Evolutionary conservation across 345 rosid genomes (phyloP).

Genomic region (Lenwebbia sp.): DNA sequence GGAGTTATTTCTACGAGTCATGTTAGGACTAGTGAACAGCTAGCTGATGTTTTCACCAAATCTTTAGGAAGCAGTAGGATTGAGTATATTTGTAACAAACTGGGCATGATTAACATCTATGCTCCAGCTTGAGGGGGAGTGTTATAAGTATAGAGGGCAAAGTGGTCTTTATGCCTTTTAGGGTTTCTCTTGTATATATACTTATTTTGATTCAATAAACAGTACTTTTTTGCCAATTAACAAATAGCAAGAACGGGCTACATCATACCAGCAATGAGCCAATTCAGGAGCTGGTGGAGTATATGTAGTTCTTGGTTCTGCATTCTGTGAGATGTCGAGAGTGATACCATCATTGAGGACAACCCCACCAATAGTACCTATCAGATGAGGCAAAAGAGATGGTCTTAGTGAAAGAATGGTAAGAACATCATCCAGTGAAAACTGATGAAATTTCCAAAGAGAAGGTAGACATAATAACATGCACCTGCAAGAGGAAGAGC

Average conservation of each 20-base stretch:
- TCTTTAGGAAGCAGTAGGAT: no score
- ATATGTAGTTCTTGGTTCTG: conserved; percentile 74
- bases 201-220: no score
- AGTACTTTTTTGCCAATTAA: no score
- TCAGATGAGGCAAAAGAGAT: neutral
- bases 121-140: no score
- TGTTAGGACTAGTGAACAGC: no score
- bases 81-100: no score
- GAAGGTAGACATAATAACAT: neutral
- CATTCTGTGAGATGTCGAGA: conserved; percentile 80
- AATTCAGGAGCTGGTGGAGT: conserved; percentile 72
- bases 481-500: conserved; percentile 70
- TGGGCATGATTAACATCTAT: no score
- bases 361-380: conserved; percentile 74
- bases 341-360: conserved; percentile 65
- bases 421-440: neutral
- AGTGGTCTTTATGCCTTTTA: no score
- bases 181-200: no score
- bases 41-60: no score
- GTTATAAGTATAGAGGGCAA: no score
- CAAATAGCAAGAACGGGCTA: neutral
- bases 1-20: no score
- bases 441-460: neutral
- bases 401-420: neutral
- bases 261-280: conserved; percentile 65